These are phyloP conservation scores for Pyrenochaeta sp. DNA, from an alignment of 2,329 filamentous ascomycete species.

Conservation along the genomic window DNA sequence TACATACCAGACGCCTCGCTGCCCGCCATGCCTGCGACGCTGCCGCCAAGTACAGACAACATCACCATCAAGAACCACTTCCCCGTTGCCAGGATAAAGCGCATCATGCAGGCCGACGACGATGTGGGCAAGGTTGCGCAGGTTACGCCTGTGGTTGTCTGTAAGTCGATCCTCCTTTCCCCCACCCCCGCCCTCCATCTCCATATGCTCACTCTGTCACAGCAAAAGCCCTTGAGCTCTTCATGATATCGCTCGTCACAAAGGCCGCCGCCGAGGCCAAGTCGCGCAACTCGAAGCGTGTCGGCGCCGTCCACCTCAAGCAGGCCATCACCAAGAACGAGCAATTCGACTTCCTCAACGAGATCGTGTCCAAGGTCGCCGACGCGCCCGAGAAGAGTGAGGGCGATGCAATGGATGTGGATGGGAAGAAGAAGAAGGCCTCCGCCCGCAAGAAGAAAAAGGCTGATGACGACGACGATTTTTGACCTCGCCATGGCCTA, in stretches of 20 bases:
- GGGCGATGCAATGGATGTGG: conserved; percentile 53
- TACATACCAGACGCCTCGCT: conserved; percentile 46
- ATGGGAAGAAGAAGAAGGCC: conserved; percentile 56
- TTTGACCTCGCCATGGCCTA: conserved; percentile 22
- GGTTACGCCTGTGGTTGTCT: conserved; percentile 93
- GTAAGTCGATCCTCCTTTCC: conserved; percentile 54
- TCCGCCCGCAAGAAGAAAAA: conserved; percentile 49
- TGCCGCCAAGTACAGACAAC: conserved; percentile 54
- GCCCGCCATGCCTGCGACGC: conserved; percentile 36
- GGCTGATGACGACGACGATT: conserved; percentile 49
- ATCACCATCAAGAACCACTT: conserved; percentile 93
- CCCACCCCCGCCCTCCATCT: background rate
- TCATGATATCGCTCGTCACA: conserved; percentile 94
- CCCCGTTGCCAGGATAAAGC: conserved; percentile 95
- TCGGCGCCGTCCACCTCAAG: conserved; percentile 91
- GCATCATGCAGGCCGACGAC: conserved; percentile 99
- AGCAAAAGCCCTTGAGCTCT: conserved; percentile 94
- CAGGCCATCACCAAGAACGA: conserved; percentile 86
- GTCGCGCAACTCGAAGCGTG: conserved; percentile 84
- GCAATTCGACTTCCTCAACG: conserved; percentile 91
- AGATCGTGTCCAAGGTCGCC: conserved; percentile 87
- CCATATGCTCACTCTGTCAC: conserved; percentile 14
- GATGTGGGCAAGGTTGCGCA: conserved; percentile 98
- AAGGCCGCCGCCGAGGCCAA: conserved; percentile 87
- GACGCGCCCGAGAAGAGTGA: conserved; percentile 66